Evolutionary conservation across 192 early-diverging fungal genomes (phyloP).

Genomic region (Cetraspora pellucida): DNA sequence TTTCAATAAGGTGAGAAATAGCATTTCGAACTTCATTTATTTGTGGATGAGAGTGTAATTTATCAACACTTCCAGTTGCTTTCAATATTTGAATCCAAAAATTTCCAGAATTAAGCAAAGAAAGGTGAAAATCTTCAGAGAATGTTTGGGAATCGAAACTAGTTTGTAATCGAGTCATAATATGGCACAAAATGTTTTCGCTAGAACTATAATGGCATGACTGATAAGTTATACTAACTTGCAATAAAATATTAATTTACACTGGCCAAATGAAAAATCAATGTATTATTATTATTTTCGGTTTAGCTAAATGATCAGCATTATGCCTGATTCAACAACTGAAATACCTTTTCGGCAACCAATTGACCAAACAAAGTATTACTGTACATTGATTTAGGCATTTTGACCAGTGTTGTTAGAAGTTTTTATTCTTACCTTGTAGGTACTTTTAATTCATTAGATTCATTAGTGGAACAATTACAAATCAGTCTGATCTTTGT

Average conservation of each 20-base stretch:
- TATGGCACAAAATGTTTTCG: conserved; percentile 8
- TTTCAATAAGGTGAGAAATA: neutral
- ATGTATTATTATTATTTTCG: too few species aligned
- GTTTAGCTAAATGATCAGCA: too few species aligned
- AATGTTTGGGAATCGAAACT: neutral
- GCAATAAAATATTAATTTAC: neutral
- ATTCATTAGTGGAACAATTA: too few species aligned
- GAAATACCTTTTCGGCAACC: too few species aligned
- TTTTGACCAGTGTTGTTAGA: too few species aligned
- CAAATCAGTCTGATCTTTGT: too few species aligned
- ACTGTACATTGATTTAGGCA: too few species aligned
- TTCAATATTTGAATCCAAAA: neutral
- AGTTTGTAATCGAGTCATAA: neutral
- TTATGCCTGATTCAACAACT: too few species aligned
- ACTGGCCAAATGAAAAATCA: neutral
- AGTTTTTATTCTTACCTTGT: too few species aligned
- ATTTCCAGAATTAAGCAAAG: neutral
- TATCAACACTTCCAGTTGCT: neutral
- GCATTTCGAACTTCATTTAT: neutral
- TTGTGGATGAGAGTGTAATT: neutral
- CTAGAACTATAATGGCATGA: neutral
- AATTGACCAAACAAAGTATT: too few species aligned
- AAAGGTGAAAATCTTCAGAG: neutral
- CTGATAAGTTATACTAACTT: neutral
- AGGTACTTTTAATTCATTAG: too few species aligned